phyloP scores from a whole-genome alignment of 2,329 filamentous ascomycete species.

The Didymella keratinophila region DNA sequence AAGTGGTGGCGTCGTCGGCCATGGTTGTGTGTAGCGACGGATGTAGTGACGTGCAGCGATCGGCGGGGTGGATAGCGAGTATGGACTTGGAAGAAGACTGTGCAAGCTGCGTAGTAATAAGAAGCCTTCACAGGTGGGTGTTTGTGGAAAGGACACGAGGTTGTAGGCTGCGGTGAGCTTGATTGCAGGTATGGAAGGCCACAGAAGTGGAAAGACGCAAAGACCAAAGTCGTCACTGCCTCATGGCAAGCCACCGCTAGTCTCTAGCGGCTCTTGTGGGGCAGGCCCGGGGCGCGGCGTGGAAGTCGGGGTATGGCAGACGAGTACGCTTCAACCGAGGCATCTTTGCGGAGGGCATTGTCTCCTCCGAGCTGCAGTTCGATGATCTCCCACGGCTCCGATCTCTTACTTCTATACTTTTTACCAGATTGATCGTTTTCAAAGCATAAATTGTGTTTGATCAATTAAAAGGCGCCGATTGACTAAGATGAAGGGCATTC shows the following conservation, averaged over 20 bases:
- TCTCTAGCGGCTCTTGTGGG: conserved; percentile 27
- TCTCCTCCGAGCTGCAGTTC: conserved; percentile 12
- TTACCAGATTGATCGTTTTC: neutral
- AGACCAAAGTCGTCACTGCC: conserved; percentile 28
- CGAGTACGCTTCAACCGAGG: conserved; percentile 28
- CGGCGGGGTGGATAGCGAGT: conserved; percentile 7
- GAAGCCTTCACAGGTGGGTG: conserved; percentile 5
- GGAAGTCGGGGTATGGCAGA: conserved; percentile 21
- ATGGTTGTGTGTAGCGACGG: conserved; percentile 53
- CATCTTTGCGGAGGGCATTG: conserved; percentile 19
- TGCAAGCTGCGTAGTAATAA: conserved; percentile 16
- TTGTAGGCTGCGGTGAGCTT: conserved; percentile 16
- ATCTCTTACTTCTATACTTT: neutral
- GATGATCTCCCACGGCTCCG: conserved; percentile 3
- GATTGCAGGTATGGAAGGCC: conserved; percentile 38
- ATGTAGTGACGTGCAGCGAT: conserved; percentile 5
- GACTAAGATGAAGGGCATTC: conserved; percentile 73
- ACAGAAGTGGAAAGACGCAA: conserved; percentile 33
- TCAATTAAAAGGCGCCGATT: neutral
- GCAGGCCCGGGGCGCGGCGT: conserved; percentile 11
- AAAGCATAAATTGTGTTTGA: neutral
- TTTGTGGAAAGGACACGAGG: conserved; percentile 6
- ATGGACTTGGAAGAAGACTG: neutral
- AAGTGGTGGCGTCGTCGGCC: conserved; percentile 67
- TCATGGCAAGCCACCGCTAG: conserved; percentile 18